Conservation (phyloP, 2,329 filamentous ascomycete genomes). For the Aspergillus chevalieri region DNA sequence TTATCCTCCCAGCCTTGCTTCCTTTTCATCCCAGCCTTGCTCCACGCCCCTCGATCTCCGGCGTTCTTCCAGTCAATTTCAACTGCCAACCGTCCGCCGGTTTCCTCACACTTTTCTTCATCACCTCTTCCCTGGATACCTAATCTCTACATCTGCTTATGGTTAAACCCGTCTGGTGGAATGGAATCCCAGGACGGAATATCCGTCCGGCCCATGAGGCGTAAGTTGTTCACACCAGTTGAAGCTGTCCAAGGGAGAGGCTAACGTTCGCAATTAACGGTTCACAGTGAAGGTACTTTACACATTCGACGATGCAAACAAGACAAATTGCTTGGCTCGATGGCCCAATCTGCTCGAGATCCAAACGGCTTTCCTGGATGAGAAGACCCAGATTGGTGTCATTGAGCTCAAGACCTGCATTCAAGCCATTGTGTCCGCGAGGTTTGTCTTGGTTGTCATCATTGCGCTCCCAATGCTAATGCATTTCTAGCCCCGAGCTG, state of each 20-base stretch:
- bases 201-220: conserved; percentile 59
- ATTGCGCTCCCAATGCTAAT: conserved; percentile 4
- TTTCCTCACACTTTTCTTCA: not conserved
- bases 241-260: not conserved
- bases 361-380: conserved; percentile 74
- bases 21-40: conserved; percentile 1
- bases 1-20: conserved; percentile 1
- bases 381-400: conserved; percentile 73
- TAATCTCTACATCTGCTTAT: conserved; percentile 19
- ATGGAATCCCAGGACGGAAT: conserved; percentile 48
- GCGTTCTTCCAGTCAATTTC: not conserved
- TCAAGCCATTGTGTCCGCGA: conserved; percentile 66
- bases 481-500: conserved; percentile 69
- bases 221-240: conserved; percentile 44
- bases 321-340: conserved; percentile 82
- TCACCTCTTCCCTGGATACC: not conserved
- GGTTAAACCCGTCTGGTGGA: conserved; percentile 24
- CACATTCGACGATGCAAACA: conserved; percentile 84
- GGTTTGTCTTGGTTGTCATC: conserved; percentile 33
- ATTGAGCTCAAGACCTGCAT: conserved; percentile 83
- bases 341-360: conserved; percentile 74
- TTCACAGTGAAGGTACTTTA: conserved; percentile 86
- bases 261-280: conserved; percentile 13
- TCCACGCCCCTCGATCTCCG: not conserved
- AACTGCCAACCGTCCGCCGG: not conserved